These are phyloP conservation scores for Nigrospora sphaerica DNA, from an alignment of 2,329 filamentous ascomycete species.

Conservation along the genomic window DNA sequence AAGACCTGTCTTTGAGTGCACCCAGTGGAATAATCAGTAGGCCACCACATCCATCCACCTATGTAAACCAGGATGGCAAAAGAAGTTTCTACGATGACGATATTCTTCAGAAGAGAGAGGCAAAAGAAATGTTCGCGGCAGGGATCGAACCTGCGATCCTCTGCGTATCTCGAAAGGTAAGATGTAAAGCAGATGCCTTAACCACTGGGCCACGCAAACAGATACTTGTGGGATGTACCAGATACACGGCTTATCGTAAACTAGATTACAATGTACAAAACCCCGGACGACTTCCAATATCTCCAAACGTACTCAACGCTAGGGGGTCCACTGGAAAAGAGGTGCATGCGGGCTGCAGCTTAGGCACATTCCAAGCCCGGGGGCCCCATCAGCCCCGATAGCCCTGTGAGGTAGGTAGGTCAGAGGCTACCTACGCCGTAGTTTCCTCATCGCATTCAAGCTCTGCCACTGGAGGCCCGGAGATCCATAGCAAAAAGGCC, in stretches of 20 bases:
- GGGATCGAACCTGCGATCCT: slow-evolving; percentile 38
- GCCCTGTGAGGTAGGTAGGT: too few species aligned
- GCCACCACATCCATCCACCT: too few species aligned
- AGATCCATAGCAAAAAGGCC: background rate
- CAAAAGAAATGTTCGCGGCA: slow-evolving; percentile 26
- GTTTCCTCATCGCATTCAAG: background rate
- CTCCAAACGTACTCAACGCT: too few species aligned
- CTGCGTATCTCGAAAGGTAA: slow-evolving; percentile 17
- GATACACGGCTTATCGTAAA: background rate
- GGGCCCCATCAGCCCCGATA: too few species aligned
- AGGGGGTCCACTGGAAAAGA: too few species aligned
- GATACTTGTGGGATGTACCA: background rate
- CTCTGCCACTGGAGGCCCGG: background rate
- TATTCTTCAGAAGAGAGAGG: background rate
- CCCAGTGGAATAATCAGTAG: too few species aligned
- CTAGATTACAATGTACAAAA: background rate
- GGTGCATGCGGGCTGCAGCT: too few species aligned
- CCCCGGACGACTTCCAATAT: too few species aligned
- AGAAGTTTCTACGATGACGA: background rate
- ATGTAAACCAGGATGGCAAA: background rate
- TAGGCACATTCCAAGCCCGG: too few species aligned
- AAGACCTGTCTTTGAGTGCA: too few species aligned
- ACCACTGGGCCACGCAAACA: slow-evolving; percentile 31
- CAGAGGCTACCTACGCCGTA: too few species aligned
- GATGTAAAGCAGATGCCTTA: slow-evolving; percentile 33